Conservation (phyloP, 1,284 basidiomycete species). For the Irpex sp. region DNA sequence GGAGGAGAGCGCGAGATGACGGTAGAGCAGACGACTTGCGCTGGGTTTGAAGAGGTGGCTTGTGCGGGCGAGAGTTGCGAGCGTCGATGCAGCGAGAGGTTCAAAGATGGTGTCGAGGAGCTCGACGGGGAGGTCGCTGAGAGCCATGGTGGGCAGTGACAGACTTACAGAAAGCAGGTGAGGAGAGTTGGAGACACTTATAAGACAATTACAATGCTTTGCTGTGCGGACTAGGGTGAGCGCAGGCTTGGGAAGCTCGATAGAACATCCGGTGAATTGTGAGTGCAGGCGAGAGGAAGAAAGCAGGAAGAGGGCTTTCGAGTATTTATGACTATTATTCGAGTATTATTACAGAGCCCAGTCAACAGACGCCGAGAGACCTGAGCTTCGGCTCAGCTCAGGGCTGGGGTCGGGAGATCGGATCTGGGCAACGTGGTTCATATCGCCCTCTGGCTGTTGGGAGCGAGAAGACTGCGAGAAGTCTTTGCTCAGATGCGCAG, state of each 20-base stretch:
- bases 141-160: conserved; percentile 20
- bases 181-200: not conserved
- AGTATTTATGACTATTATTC: not conserved
- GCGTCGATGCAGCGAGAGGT: conserved; percentile 25
- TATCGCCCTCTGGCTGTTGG: not conserved
- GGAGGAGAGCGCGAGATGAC: conserved; percentile 45
- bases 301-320: not conserved
- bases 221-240: not conserved
- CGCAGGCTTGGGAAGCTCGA: not conserved
- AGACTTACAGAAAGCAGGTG: not conserved
- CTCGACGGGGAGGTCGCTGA: conserved; percentile 30
- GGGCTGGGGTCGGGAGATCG: not conserved
- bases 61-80: conserved; percentile 39
- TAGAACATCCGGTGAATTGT: not conserved
- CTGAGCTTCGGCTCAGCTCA: not conserved
- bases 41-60: conserved; percentile 38
- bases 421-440: not conserved
- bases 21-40: conserved; percentile 61
- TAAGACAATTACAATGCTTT: not conserved
- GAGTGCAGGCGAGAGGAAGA: not conserved
- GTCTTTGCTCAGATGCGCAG: not conserved
- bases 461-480: not conserved
- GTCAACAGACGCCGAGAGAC: not conserved
- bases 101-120: conserved; percentile 29
- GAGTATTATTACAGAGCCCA: not conserved